Base-by-base conservation (phyloP, 2,329 filamentous ascomycete genomes). In the Colletotrichum tofieldiae region DNA sequence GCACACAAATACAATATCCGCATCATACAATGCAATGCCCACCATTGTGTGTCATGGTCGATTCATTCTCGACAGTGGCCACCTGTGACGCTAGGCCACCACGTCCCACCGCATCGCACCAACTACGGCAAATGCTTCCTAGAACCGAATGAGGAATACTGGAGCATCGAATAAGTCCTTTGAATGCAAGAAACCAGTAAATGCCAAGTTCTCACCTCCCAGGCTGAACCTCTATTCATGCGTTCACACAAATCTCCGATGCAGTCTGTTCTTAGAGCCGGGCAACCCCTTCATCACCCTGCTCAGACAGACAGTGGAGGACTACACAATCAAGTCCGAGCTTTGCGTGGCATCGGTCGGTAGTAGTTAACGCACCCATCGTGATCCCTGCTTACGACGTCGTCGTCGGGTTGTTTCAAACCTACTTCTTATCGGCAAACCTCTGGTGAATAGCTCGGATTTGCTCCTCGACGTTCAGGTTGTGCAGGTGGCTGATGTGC, bases 391-490 rank as follows among this genome's bases (percentile, higher is more conserved):
- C 9, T 51, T 37, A 18, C 45, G n/a, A 9, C 32, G 26, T 39
- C 35, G 37, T 52, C 20, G 16, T 41, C 12, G 14, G n/a, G 18
- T 29, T 32, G n/a, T 41, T 26, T 14, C 45, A 26, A 26, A 23
- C 60, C 45, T 51, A 72, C 45, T 69, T 72, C 63, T 71, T 72
- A 35, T 75, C 73, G n/a, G 73, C 81, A 79, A 89, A 90, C 75
- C 86, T 88, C 75, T 89, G 86, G 73, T 90, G 87, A 51, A 90
- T 89, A 4, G 86, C 86, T 18, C 92, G 88, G 74, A 97, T 94
- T 84, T 97, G 94, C 81, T 97, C 94, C 79, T 96, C 93, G 47
- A 97, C 91, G 78, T 94, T 96, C 81, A 93, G 90, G 65, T 85
- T 89, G 78, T 92, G 89, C 83, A 92, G 87, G 76, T 91, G 88